These are phyloP conservation scores for Magnaporthales sp. DNA, from an alignment of 2,329 filamentous ascomycete species.

Conservation along the genomic window DNA sequence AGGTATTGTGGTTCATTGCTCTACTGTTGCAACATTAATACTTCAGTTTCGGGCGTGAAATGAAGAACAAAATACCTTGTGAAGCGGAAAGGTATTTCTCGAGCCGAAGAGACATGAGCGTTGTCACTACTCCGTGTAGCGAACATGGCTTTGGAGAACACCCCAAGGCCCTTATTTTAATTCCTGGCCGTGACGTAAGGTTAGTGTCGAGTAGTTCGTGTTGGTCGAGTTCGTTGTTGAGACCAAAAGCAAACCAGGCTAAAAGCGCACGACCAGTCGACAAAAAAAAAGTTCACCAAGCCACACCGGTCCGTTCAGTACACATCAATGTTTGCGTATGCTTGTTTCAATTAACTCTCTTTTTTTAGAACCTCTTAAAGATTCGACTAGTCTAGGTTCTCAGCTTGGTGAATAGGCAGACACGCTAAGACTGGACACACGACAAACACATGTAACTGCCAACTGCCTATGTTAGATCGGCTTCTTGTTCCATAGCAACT, in stretches of 20 bases:
- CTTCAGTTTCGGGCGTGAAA: no score
- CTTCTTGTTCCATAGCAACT: background rate
- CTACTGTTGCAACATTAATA: no score
- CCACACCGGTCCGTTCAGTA: background rate
- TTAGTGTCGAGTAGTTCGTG: background rate
- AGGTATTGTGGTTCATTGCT: no score
- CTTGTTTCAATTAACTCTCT: background rate
- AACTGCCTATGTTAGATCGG: background rate
- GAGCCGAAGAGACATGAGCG: no score
- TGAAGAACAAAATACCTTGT: no score
- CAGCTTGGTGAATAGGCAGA: background rate
- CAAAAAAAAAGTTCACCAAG: background rate
- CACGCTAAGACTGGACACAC: background rate
- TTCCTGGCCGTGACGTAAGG: background rate
- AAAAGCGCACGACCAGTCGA: background rate
- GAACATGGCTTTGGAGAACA: background rate
- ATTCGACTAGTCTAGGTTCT: background rate
- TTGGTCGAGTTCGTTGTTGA: background rate
- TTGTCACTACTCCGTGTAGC: no score
- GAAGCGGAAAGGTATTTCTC: no score
- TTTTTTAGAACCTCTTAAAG: background rate
- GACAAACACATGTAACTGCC: background rate
- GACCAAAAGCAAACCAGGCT: background rate
- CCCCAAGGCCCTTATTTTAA: background rate
- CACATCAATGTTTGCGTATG: background rate